Evolutionary conservation across 208 protist genomes (phyloP), one percentile per base, ranked within the genome.

Genomic region (Trypanosoma vivax): DNA sequence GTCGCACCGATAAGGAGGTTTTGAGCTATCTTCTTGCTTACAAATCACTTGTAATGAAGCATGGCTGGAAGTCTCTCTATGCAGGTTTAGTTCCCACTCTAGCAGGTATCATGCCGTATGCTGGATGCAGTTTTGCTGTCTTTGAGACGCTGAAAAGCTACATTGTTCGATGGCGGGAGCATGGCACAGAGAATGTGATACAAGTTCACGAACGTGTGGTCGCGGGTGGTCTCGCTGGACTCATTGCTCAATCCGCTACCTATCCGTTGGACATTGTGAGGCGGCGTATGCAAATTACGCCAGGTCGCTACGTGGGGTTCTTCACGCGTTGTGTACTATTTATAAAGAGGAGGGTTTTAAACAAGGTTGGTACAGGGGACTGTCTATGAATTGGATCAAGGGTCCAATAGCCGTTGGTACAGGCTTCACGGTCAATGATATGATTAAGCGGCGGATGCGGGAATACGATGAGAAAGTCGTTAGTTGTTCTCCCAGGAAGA

Each of bases 371-470:
- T 96, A 95, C 61, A 92, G 92, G 45, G 91, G 91, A 0, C 79
- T 96, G 31, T 67, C 75, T 23, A 94, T 96, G 88, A 96, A 96
- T 75, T 96, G 88, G 88, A 93, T 96, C 56, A 96, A 96, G 37
- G 91, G 91, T 0, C 91, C 91, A 27, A 88, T 96, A 46, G 88
- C 91, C 19, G 83, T 84, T 7, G 67, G 75, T 3, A 92, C 86
- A 5, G 88, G 79, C 39, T 96, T 96, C 60, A 96, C 85, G 5
- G 77, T 90, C n/a, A 95, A 94, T 53, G 91, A 96, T 66, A 69
- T 90, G 16, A 55, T 95, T 28, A 94, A 93, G 70, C 50, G 74
- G 4, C 69, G 79, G 28, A 80, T 85, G 28, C 68, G 71, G 21
- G 64, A 79, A 38, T 92, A 91, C 61, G 52, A 94, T 66, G 72